Conservation (phyloP, 139 green algal genomes). For the Diplosphaera chodatii region DNA sequence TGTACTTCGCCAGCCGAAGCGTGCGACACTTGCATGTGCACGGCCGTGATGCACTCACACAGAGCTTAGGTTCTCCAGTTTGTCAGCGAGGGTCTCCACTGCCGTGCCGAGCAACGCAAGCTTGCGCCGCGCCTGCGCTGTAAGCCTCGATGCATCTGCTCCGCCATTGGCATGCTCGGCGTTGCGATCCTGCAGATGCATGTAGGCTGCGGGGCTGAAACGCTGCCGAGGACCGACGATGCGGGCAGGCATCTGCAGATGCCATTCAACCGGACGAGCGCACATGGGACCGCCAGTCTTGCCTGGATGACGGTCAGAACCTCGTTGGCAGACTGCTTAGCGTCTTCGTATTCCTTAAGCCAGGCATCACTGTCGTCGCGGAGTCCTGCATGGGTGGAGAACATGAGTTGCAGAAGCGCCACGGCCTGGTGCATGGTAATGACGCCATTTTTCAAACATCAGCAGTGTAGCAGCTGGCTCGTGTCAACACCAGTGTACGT, state of each 20-base stretch:
- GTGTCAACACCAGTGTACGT: too few relatives aligned
- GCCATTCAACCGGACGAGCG: too few relatives aligned
- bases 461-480: too few relatives aligned
- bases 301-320: slow-evolving; percentile 65
- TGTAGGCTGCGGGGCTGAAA: too few relatives aligned
- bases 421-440: too few relatives aligned
- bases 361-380: slow-evolving; percentile 57
- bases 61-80: slow-evolving; percentile 47
- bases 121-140: slow-evolving; percentile 69
- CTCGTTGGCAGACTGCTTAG: slow-evolving; percentile 58
- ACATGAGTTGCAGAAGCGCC: background rate
- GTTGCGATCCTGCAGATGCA: slow-evolving; percentile 67
- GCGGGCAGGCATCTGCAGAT: too few relatives aligned
- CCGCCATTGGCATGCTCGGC: slow-evolving; percentile 51
- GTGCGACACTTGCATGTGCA: too few relatives aligned
- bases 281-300: background rate
- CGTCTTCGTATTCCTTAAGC: slow-evolving; percentile 64
- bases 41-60: too few relatives aligned
- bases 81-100: slow-evolving; percentile 54
- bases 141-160: slow-evolving; percentile 69
- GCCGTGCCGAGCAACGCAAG: slow-evolving; percentile 63
- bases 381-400: slow-evolving; percentile 26
- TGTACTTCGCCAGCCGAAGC: too few relatives aligned
- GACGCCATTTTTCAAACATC: too few relatives aligned
- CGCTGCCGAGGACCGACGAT: too few relatives aligned